Percentiles rank a stretch among this genome's conserved stretches.
Conservation (phyloP, 208 protist genomes). For the Acanthamoeba healyi region DNA sequence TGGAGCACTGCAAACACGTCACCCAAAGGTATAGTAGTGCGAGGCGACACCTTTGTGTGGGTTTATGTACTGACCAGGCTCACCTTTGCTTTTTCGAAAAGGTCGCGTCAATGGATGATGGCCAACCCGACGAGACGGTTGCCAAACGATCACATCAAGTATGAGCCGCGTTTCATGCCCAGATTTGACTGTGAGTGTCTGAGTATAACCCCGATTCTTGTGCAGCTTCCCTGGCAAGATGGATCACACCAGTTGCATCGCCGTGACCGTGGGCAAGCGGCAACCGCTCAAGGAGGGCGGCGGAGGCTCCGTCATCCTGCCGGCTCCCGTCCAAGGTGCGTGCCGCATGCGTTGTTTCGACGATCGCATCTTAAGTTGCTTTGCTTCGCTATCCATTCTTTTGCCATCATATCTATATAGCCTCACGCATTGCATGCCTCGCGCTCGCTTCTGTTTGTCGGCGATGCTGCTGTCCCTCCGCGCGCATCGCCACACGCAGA, state of each 20-base stretch:
- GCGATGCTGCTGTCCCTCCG: too few species aligned
- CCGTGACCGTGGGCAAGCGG: conserved; percentile 67
- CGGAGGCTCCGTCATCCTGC: too few species aligned
- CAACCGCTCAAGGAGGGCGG: neutral
- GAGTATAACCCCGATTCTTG: too few species aligned
- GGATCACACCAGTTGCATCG: conserved; percentile 82
- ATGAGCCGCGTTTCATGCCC: neutral
- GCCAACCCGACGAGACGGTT: conserved; percentile 48
- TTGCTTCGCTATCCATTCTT: too few species aligned
- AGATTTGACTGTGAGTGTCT: neutral
- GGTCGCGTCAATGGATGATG: conserved; percentile 58
- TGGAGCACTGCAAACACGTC: conserved; percentile 31
- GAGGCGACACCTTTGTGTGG: too few species aligned
- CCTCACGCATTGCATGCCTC: too few species aligned
- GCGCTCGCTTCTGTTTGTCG: too few species aligned
- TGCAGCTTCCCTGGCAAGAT: conserved; percentile 82
- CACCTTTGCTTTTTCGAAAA: neutral
- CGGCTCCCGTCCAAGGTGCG: too few species aligned
- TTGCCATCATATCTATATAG: too few species aligned
- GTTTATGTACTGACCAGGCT: neutral
- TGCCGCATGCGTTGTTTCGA: too few species aligned
- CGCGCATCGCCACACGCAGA: too few species aligned
- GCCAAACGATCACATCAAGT: conserved; percentile 55
- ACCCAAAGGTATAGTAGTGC: neutral
- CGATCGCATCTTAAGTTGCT: too few species aligned